phyloP scores from a whole-genome alignment of 768 basidiomycete species.

The Piloderma croceum region DNA sequence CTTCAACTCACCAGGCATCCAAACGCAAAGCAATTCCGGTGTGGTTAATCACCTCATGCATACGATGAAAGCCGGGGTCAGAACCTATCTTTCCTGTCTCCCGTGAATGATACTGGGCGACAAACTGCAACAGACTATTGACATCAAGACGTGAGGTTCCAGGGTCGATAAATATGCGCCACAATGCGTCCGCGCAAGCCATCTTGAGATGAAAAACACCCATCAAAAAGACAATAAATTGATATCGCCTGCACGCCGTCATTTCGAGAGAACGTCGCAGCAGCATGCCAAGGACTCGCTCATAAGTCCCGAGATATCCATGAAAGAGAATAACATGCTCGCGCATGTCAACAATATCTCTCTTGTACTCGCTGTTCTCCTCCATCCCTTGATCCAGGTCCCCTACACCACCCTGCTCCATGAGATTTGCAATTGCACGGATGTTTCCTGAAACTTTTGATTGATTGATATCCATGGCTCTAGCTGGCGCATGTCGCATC shows the following conservation, averaged over 20 bases:
- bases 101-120: slow-evolving; percentile 17
- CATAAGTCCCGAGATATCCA: slow-evolving; percentile 18
- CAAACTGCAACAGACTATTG: slow-evolving; percentile 8
- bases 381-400: too few relatives aligned
- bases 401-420: slow-evolving; percentile 7
- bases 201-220: slow-evolving; percentile 30
- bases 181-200: slow-evolving; percentile 24
- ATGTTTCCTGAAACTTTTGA: slow-evolving; percentile 16
- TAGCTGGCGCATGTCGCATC: background rate
- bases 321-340: slow-evolving; percentile 12
- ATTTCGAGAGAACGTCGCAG: slow-evolving; percentile 10
- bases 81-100: slow-evolving; percentile 20
- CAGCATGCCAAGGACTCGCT: slow-evolving; percentile 11
- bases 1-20: slow-evolving; percentile 22
- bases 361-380: background rate
- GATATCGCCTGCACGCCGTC: slow-evolving; percentile 12
- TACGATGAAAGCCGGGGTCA: slow-evolving; percentile 23
- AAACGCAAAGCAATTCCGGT: slow-evolving; percentile 8
- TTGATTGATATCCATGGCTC: slow-evolving; percentile 8
- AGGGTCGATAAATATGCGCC: slow-evolving; percentile 18
- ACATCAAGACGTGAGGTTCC: slow-evolving; percentile 2
- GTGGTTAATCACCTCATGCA: slow-evolving; percentile 26
- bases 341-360: slow-evolving; percentile 6
- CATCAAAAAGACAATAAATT: slow-evolving; percentile 17
- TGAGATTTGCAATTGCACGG: slow-evolving; percentile 8